Evolutionary conservation across 805 yeast genomes (phyloP).

Genomic region (Crinitomyces ghanaensis): DNA sequence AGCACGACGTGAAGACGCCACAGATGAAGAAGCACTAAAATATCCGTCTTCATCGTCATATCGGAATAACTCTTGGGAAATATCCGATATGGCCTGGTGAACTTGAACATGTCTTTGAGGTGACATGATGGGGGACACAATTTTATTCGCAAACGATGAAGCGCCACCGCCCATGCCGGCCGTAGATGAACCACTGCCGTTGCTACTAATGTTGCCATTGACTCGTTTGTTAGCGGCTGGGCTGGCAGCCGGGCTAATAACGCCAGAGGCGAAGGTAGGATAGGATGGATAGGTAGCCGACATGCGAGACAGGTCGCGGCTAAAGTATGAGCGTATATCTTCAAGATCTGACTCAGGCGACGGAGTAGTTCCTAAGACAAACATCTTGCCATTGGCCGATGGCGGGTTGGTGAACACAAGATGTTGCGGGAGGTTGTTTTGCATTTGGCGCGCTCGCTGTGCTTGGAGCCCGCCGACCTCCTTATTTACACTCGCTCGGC

Average conservation of each 20-base stretch:
- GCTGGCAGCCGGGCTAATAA: too few species aligned
- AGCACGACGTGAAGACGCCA: conserved; percentile 1
- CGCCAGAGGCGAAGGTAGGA: too few species aligned
- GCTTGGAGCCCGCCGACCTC: neutral
- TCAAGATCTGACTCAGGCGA: too few species aligned
- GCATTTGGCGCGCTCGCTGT: neutral
- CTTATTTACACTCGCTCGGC: neutral
- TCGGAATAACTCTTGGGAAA: conserved; percentile 1
- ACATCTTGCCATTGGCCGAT: neutral
- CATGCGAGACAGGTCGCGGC: too few species aligned
- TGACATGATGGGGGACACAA: neutral
- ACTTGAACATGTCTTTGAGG: neutral
- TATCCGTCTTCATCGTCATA: conserved; percentile 9
- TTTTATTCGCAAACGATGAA: neutral
- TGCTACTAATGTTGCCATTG: neutral
- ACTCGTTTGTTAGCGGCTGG: too few species aligned
- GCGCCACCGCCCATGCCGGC: neutral
- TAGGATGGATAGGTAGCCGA: too few species aligned
- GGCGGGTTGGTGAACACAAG: too few species aligned
- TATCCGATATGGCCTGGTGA: neutral
- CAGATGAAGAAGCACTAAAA: neutral
- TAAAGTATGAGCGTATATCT: too few species aligned
- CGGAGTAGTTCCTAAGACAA: too few species aligned
- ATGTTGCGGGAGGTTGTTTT: neutral
- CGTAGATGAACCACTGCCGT: neutral